Percentiles rank a stretch among this genome's conserved stretches.
These are phyloP conservation scores for Iris macrosiphon DNA, from an alignment of 106 monocot species.

Conservation along the genomic window DNA sequence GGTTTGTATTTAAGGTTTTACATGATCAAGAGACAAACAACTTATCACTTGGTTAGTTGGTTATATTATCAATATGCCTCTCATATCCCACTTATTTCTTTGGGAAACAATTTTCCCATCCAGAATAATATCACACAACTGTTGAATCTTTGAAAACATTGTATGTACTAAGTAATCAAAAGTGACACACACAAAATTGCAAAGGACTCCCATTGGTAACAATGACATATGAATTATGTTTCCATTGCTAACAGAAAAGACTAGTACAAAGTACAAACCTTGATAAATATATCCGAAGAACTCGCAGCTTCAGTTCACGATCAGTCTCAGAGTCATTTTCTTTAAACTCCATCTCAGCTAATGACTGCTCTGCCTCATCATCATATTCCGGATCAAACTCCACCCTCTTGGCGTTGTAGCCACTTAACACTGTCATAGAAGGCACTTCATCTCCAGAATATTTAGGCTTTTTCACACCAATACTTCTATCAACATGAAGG, in stretches of 20 bases:
- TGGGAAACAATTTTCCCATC: too few species aligned
- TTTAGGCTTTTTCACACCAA: conserved; percentile 88
- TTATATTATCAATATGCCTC: too few species aligned
- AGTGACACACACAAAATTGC: too few species aligned
- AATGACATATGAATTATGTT: too few species aligned
- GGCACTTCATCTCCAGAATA: conserved; percentile 73
- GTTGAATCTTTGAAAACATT: too few species aligned
- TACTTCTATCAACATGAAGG: conserved; percentile 70
- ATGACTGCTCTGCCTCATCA: conserved; percentile 77
- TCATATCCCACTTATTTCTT: too few species aligned
- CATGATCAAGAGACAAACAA: too few species aligned
- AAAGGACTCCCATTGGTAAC: too few species aligned
- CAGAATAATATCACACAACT: too few species aligned
- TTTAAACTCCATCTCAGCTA: conserved; percentile 99
- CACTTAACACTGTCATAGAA: conserved; percentile 76
- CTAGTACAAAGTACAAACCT: conserved; percentile 41
- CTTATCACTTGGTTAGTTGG: too few species aligned
- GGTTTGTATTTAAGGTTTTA: too few species aligned
- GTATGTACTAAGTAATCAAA: too few species aligned
- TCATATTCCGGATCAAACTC: conserved; percentile 99
- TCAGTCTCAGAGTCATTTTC: conserved; percentile 86
- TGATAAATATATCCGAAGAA: conserved; percentile 68
- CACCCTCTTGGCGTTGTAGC: conserved; percentile 82
- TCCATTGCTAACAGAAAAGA: conserved; percentile 1
- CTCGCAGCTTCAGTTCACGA: conserved; percentile 69